These are phyloP conservation scores for Leccinellum luteum DNA, from an alignment of 768 basidiomycete species.

Conservation along the genomic window DNA sequence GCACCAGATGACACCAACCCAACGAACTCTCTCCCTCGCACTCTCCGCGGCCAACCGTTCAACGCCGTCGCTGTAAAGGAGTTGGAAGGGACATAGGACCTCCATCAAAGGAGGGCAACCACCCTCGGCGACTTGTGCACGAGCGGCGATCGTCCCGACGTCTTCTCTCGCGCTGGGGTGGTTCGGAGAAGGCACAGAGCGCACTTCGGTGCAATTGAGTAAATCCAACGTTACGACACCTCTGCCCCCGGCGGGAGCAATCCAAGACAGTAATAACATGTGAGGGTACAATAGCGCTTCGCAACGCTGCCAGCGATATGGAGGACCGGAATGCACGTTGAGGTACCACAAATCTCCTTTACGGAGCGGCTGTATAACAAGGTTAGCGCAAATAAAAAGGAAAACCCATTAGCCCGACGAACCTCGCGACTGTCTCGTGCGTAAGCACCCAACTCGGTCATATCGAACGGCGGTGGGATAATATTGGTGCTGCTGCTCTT, in stretches of 20 bases:
- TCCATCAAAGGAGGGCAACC: constrained; percentile 55
- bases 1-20: constrained; percentile 90
- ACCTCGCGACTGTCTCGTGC: constrained; percentile 45
- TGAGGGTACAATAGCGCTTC: constrained; percentile 82
- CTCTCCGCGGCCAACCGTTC: constrained; percentile 90
- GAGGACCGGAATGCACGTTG: constrained; percentile 81
- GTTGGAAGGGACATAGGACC: constrained; percentile 83
- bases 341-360: constrained; percentile 89
- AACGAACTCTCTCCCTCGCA: constrained; percentile 78
- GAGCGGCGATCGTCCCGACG: constrained; percentile 82
- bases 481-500: constrained; percentile 32
- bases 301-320: constrained; percentile 78
- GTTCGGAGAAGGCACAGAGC: constrained; percentile 75
- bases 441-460: constrained; percentile 44
- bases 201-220: constrained; percentile 82
- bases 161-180: constrained; percentile 83
- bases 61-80: constrained; percentile 86
- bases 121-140: constrained; percentile 49
- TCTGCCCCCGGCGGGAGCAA: constrained; percentile 76
- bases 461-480: constrained; percentile 46
- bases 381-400: constrained; percentile 9
- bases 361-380: constrained; percentile 65
- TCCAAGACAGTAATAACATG: constrained; percentile 84
- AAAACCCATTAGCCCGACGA: constrained; percentile 7
- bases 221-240: constrained; percentile 87